Evolutionary conservation across 306 rosid genomes (phyloP).

Genomic region (Rubus idaeus): DNA sequence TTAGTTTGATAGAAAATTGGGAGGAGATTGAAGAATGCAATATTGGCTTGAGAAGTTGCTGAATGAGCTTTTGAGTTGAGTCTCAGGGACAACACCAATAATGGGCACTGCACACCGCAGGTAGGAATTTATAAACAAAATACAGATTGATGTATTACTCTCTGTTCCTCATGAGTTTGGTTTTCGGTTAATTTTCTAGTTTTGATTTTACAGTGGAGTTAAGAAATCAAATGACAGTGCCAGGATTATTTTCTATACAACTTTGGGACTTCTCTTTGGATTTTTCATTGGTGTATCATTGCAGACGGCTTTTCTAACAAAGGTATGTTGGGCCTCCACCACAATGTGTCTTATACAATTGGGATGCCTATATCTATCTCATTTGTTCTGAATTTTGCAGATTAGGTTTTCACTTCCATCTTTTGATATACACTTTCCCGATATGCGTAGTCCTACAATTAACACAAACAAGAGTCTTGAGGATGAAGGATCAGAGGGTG

Average conservation of each 20-base stretch:
- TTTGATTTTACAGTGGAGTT: slow-evolving; percentile 43
- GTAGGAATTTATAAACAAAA: slow-evolving; percentile 24
- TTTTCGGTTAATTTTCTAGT: slow-evolving; percentile 21
- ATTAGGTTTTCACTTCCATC: slow-evolving; percentile 69
- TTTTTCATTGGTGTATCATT: slow-evolving; percentile 74
- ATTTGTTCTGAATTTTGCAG: slow-evolving; percentile 51
- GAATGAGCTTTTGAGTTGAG: slow-evolving; percentile 38
- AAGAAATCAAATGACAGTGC: slow-evolving; percentile 66
- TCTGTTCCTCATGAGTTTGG: slow-evolving; percentile 1
- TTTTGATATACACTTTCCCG: slow-evolving; percentile 61
- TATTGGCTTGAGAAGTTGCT: slow-evolving; percentile 32
- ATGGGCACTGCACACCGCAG: slow-evolving; percentile 52
- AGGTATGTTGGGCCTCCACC: slow-evolving; percentile 47
- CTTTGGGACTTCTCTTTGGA: slow-evolving; percentile 72
- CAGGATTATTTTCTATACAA: slow-evolving; percentile 53
- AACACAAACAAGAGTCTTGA: slow-evolving; percentile 47
- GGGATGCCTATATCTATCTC: slow-evolving; percentile 27
- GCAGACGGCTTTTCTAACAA: slow-evolving; percentile 53
- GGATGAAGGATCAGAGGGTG: slow-evolving; percentile 48
- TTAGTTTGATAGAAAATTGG: not conserved
- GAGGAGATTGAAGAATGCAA: slow-evolving; percentile 33
- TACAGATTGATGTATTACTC: not conserved
- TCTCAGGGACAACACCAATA: slow-evolving; percentile 31
- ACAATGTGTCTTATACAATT: slow-evolving; percentile 2
- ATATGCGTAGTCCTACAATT: slow-evolving; percentile 48